A percentile compares a stretch with the other conserved stretches of the same genome.
phyloP scores from a whole-genome alignment of 139 green algal species.

The Chlamydomonas sp. region DNA sequence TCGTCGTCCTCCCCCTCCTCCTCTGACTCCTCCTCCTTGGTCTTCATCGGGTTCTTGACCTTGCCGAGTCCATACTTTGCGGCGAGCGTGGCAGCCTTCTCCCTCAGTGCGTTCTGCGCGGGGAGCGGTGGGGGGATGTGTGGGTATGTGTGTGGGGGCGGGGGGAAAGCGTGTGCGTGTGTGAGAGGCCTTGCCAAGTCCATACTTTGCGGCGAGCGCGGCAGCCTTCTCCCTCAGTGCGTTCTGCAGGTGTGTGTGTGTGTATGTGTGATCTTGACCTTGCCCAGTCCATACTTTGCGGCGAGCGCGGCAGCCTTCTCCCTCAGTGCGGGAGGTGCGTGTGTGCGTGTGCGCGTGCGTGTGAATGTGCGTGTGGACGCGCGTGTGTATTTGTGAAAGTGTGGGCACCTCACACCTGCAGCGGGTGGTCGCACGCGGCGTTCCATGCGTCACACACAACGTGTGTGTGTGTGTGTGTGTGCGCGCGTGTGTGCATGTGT shows the following conservation, averaged over 20 bases:
- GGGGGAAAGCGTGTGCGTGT: no score
- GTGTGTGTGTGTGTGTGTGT: no score
- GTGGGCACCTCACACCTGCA: no score
- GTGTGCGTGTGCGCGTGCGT: no score
- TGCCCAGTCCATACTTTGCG: conserved; percentile 38
- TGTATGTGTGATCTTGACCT: no score
- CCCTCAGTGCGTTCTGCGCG: conserved; percentile 9
- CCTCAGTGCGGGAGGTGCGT: no score
- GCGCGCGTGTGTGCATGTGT: no score
- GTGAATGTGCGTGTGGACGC: no score
- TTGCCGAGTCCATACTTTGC: conserved; percentile 38
- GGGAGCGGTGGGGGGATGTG: background rate
- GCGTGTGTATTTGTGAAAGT: no score
- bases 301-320: conserved; percentile 30
- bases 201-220: conserved; percentile 38
- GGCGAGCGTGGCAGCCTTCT: conserved; percentile 30
- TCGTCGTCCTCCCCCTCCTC: conserved; percentile 15
- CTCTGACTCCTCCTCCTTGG: conserved; percentile 1
- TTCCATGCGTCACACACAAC: no score
- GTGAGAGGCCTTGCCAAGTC: conserved; percentile 25
- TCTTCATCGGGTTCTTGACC: conserved; percentile 24
- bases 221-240: conserved; percentile 31
- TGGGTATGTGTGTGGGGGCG: no score
- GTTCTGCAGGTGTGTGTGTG: no score
- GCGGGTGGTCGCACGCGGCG: conserved; percentile 60